A percentile compares a stretch with the other conserved stretches of the same genome.
These are phyloP conservation scores for Cichorium intybus DNA, from an alignment of 140 eudicot genomes.

Conservation along the genomic window DNA sequence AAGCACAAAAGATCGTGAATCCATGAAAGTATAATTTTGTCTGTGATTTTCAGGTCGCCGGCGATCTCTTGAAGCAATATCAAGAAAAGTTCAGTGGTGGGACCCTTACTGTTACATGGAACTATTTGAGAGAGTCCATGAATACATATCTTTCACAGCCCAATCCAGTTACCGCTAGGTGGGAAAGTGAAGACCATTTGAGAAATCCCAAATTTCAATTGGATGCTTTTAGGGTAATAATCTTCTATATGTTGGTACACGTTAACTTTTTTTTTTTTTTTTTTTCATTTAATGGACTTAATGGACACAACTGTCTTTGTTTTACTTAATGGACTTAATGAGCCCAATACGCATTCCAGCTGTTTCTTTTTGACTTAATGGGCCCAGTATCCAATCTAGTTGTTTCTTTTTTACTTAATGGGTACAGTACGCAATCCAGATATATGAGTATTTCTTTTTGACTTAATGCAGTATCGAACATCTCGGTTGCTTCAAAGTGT, in stretches of 20 bases:
- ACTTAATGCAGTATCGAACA: constrained; percentile 96
- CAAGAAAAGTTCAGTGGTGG: constrained; percentile 88
- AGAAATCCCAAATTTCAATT: constrained; percentile 86
- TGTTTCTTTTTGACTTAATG: too few relatives aligned
- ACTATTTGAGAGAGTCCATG: constrained; percentile 92
- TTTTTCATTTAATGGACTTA: background rate
- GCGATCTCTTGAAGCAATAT: constrained; percentile 86
- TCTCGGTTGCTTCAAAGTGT: constrained; percentile 94
- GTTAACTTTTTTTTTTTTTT: constrained; percentile 9
- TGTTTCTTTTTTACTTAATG: too few relatives aligned
- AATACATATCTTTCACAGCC: constrained; percentile 85
- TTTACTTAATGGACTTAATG: too few relatives aligned
- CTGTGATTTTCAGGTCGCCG: constrained; percentile 60
- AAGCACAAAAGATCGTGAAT: too few relatives aligned
- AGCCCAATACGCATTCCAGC: too few relatives aligned
- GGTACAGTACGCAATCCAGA: too few relatives aligned
- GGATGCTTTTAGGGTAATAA: constrained; percentile 86
- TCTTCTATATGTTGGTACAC: too few relatives aligned
- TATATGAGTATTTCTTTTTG: too few relatives aligned
- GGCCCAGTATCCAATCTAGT: too few relatives aligned
- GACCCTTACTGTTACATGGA: constrained; percentile 80
- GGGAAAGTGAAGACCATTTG: constrained; percentile 94
- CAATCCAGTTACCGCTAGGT: constrained; percentile 79
- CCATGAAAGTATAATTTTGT: too few relatives aligned
- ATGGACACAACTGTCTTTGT: too few relatives aligned